Evolutionary conservation across 177 flowering plant species (phyloP).

Genomic region (Vitis hybrid): DNA sequence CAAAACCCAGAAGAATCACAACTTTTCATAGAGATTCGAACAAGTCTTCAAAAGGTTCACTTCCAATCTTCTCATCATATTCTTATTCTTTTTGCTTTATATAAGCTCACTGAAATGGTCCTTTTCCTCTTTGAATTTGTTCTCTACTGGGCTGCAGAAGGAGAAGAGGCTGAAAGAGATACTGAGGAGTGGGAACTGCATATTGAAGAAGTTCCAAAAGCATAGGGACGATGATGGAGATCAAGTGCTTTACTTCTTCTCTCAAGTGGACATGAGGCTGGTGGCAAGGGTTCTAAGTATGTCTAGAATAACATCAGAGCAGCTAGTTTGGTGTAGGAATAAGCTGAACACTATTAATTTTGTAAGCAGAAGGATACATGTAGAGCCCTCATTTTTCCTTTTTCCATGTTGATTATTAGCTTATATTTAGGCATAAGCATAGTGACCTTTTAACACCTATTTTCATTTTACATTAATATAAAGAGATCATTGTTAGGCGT

Average conservation of each 20-base stretch:
- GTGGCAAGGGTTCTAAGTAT: conserved; percentile 47
- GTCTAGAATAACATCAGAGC: conserved; percentile 43
- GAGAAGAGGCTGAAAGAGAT: conserved; percentile 42
- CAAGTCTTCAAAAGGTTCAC: conserved; percentile 38
- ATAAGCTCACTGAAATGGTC: too few species aligned
- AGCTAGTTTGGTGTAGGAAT: conserved; percentile 39
- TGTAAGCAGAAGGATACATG: conserved; percentile 35
- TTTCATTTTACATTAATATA: too few species aligned
- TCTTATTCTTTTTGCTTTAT: not conserved
- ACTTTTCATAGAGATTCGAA: conserved; percentile 25
- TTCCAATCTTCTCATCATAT: not conserved
- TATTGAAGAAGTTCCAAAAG: conserved; percentile 33
- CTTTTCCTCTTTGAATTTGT: not conserved
- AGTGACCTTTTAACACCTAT: too few species aligned
- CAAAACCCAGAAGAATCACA: conserved; percentile 32
- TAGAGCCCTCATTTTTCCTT: conserved; percentile 41
- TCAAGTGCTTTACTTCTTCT: conserved; percentile 45
- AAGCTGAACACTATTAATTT: conserved; percentile 37
- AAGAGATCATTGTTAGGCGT: too few species aligned
- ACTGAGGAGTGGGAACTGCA: conserved; percentile 39
- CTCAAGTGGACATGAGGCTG: conserved; percentile 48
- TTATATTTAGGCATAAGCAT: not conserved
- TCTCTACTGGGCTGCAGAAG: conserved; percentile 29
- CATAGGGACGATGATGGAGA: conserved; percentile 29
- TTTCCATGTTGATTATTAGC: conserved; percentile 36